Conservation (phyloP, 1,139 yeast genomes). For the Nakaseomyces kungkrabaensis region DNA sequence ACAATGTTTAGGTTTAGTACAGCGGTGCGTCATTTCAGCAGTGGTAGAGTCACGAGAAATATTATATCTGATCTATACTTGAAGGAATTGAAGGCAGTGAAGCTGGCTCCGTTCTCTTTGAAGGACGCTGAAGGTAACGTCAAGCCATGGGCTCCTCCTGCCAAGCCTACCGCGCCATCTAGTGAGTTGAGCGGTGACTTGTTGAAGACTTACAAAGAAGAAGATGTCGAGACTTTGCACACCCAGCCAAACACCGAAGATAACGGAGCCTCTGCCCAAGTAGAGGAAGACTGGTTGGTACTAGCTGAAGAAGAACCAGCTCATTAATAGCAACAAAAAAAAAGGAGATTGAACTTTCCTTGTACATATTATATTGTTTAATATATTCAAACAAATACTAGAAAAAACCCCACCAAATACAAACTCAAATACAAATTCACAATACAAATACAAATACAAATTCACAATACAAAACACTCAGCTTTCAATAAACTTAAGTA, state of each 20-base stretch:
- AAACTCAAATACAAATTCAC: too few relatives aligned
- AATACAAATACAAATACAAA: too few relatives aligned
- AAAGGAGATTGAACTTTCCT: not conserved
- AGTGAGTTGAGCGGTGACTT: conserved; percentile 50
- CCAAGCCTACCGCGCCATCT: conserved; percentile 70
- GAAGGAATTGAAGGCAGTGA: conserved; percentile 77
- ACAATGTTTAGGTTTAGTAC: not conserved
- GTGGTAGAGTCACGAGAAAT: conserved; percentile 26
- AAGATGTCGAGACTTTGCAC: conserved; percentile 60
- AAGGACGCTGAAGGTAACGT: conserved; percentile 72
- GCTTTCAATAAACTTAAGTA: not conserved
- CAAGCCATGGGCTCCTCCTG: conserved; percentile 71
- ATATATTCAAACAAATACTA: too few relatives aligned
- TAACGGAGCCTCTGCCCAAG: conserved; percentile 28
- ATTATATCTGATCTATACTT: conserved; percentile 79
- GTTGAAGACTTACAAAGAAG: conserved; percentile 61
- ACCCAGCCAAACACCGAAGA: not conserved
- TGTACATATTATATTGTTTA: not conserved
- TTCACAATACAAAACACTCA: too few relatives aligned
- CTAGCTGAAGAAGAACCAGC: conserved; percentile 43
- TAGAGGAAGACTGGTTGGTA: conserved; percentile 71
- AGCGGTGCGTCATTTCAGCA: conserved; percentile 1
- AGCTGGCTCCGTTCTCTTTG: conserved; percentile 68
- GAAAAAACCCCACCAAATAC: too few relatives aligned
- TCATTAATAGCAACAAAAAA: not conserved